These are phyloP conservation scores for Punctularia strigosozonata DNA, from an alignment of 768 basidiomycete genomes.

Conservation along the genomic window DNA sequence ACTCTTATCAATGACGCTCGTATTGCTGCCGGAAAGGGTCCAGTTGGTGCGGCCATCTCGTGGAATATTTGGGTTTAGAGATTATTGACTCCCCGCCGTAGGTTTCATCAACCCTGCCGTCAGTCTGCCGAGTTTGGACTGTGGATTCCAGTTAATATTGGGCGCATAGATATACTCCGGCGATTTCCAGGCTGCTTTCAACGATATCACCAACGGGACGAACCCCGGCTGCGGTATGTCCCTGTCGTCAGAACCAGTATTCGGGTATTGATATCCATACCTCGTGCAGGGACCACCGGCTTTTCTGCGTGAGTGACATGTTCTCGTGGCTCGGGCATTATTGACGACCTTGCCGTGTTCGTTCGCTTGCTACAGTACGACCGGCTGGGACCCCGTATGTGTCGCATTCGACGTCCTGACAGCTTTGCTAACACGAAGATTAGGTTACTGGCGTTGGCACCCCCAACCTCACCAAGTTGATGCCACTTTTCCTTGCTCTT, in stretches of 20 bases:
- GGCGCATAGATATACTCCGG: constrained; percentile 10
- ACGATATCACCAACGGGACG: constrained; percentile 14
- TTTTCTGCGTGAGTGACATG: not conserved
- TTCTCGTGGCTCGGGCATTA: not conserved
- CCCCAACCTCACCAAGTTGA: constrained; percentile 6
- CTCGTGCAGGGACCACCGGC: not conserved
- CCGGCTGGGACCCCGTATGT: constrained; percentile 1
- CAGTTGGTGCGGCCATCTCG: constrained; percentile 14
- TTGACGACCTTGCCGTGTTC: constrained; percentile 3
- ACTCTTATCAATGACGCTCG: constrained; percentile 27
- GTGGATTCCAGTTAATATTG: too few species aligned
- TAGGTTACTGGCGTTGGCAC: not conserved
- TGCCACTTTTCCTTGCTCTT: too few species aligned
- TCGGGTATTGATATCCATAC: too few species aligned
- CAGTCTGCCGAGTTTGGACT: too few species aligned
- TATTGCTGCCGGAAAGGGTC: constrained; percentile 19
- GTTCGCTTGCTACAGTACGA: constrained; percentile 12
- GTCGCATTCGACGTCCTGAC: not conserved
- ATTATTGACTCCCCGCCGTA: not conserved
- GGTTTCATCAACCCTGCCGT: constrained; percentile 55
- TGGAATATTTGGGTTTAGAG: too few species aligned
- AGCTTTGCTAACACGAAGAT: not conserved
- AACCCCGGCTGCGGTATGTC: constrained; percentile 12
- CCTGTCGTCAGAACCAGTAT: too few species aligned
- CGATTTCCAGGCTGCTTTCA: constrained; percentile 11